Base-by-base conservation (phyloP, 164 flowering plant species). In the Liquidambar formosana region DNA sequence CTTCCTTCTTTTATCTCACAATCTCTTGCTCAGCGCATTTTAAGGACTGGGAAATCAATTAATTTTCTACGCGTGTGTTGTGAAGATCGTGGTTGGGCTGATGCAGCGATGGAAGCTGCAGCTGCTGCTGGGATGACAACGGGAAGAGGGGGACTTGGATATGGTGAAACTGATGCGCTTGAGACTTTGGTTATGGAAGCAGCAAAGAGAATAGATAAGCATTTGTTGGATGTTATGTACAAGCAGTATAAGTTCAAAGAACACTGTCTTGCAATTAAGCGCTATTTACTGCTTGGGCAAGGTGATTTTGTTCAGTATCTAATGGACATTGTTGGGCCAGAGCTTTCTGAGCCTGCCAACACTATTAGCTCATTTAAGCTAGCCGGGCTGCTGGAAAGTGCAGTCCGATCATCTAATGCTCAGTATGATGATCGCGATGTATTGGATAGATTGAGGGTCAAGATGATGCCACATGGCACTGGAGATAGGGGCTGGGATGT, bases 401-500 rank as follows among this genome's bases (percentile, higher is more conserved):
- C 99, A 70, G 80, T 96, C 27, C 85, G 98, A 46, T 83, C 97
- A 51, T 96, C 99, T 28, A 96, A 92, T 84, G 99, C 99, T 61
- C 99, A 96, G 64, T 96, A 93, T 80, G 99, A 96, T 82, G 98
- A 93, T 75, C 88, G 79, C 26, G 96, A 89, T 64, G 84, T 93
- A 71, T 80, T 93, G 72, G 98, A 93, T 67, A 80, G 99, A 57
- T 75, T 96, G 73, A 85, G 87, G 73, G 99, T 96, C n/a, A 96
- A 96, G 78, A 92, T 96, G 96, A 93, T 96, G 97, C 94, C 93
- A 12, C 95, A 92, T 75, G 89, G 85, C 58, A 79, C 82, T 60
- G 99, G 99, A 51, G 97, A 96, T 68, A 87, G 93, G 77, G 99
- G 98, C n/a, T 96, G 99, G 98, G 97, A 93, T 84, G 97, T 96